These are phyloP conservation scores for Sisymbrium irio DNA, from an alignment of 345 rosid species.

Conservation along the genomic window DNA sequence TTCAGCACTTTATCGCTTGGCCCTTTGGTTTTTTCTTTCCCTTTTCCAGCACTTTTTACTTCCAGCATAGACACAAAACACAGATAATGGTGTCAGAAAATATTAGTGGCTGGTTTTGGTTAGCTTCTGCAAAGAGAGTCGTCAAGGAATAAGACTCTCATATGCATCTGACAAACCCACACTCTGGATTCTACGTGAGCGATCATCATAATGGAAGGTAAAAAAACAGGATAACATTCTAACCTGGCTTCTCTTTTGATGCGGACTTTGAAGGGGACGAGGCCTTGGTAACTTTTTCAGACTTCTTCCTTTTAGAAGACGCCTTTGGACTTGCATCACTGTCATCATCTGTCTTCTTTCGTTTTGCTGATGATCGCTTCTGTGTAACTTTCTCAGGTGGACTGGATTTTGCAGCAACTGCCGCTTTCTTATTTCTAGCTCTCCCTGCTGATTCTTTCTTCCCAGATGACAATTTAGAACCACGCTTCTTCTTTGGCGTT, in stretches of 20 bases:
- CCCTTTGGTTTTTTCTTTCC: constrained; percentile 59
- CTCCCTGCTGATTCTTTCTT: constrained; percentile 60
- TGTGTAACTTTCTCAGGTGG: constrained; percentile 53
- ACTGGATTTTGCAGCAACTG: constrained; percentile 40
- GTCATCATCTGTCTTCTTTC: constrained; percentile 51
- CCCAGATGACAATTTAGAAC: constrained; percentile 39
- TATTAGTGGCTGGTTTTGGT: constrained; percentile 6
- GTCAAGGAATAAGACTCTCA: constrained; percentile 7
- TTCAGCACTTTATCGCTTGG: constrained; percentile 63
- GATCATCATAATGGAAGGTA: neutral
- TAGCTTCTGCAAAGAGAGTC: neutral
- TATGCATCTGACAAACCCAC: neutral
- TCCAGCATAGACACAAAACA: constrained; percentile 28
- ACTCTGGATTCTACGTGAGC: neutral
- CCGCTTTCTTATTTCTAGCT: constrained; percentile 50
- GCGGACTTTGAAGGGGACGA: constrained; percentile 49
- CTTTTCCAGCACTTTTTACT: constrained; percentile 55
- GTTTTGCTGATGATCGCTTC: constrained; percentile 51
- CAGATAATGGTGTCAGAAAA: constrained; percentile 23
- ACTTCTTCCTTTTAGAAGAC: constrained; percentile 59
- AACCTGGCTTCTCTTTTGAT: constrained; percentile 68
- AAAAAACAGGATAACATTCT: neutral
- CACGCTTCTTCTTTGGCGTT: constrained; percentile 50
- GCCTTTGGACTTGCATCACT: constrained; percentile 58
- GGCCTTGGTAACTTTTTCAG: constrained; percentile 42